Evolutionary conservation across 2,329 filamentous ascomycete species (phyloP), one percentile per base, ranked within the genome.

Genomic region (Botrytis sinoallii): DNA sequence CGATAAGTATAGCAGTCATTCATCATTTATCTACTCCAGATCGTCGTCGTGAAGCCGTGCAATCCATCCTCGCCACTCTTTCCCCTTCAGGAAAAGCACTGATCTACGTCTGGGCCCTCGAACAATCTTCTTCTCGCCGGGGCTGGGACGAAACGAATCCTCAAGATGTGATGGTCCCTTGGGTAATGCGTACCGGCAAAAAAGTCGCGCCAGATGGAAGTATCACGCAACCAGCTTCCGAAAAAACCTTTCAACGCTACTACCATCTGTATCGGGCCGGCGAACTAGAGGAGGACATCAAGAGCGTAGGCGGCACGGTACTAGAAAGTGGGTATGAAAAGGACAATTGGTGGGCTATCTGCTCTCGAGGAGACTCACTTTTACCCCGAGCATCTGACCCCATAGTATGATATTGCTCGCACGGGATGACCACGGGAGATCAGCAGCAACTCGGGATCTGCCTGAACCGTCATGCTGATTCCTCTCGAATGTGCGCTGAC

Each of bases 281-380:
- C 25, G 96, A 99, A 84, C 85, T 99, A 74, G 94, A 98, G 81
- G 87, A 89, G 61, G 93, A 98, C 81, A 88, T 97, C 73, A 82
- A 83, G 69, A 86, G 87, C 25, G 95, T 92, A 32, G 94, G 94
- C 29, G 96, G 95, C 12, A 84, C 83, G 67, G 89, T 98, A 22
- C 79, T 96, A 38, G 91, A 93, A 77, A 90, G 89, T 74, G 96
- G 96, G 48, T 99, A 98, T 83, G 96, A 99, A 81, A 95, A 91
- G 84, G 96, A 98, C 81, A 99, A 99, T 84, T 98, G 96, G 96
- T 99, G 95, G 95, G 94, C 91, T 71, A 91, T 97, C 71, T 81
- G 79, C 73, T 74, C 69, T 57, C 76, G 52, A 35, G 63, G 48
- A 42, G 55, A 22, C 40, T 20, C 44, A 55, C n/a, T 14, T n/a